A percentile compares a stretch with the other conserved stretches of the same genome.
phyloP scores from a whole-genome alignment of 106 monocot species.

The Amphibolis antarctica region DNA sequence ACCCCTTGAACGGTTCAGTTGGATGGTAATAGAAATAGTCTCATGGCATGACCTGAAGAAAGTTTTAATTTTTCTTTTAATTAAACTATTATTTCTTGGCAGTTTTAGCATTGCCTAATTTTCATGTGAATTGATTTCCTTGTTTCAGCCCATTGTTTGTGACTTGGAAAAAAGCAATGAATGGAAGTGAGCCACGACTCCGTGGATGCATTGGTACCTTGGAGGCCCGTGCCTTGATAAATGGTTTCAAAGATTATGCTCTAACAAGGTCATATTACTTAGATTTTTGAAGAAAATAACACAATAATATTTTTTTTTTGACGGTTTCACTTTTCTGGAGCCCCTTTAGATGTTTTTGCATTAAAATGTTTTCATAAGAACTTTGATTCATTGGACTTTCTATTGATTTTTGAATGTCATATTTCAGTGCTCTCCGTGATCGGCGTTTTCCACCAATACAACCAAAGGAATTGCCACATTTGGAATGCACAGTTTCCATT shows the following conservation, averaged over 20 bases:
- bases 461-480: slow-evolving; percentile 44
- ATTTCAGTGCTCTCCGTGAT: slow-evolving; percentile 72
- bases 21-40: too few relatives aligned
- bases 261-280: slow-evolving; percentile 54
- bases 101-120: not conserved
- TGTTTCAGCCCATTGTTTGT: slow-evolving; percentile 98
- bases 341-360: too few relatives aligned
- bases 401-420: slow-evolving; percentile 3
- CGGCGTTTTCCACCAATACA: slow-evolving; percentile 61
- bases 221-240: slow-evolving; percentile 73
- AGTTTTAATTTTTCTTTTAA: too few relatives aligned
- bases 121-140: not conserved
- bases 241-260: slow-evolving; percentile 92
- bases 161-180: slow-evolving; percentile 91
- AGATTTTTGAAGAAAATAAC: not conserved
- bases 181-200: slow-evolving; percentile 70
- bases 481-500: slow-evolving; percentile 97
- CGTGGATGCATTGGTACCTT: slow-evolving; percentile 95
- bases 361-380: too few relatives aligned
- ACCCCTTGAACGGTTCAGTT: too few relatives aligned
- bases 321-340: not conserved
- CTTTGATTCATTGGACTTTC: not conserved
- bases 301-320: not conserved
- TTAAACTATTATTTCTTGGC: not conserved
- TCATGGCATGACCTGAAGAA: too few relatives aligned